These are phyloP conservation scores for Trametes versicolor DNA, from an alignment of 1,284 basidiomycete species.

Conservation along the genomic window DNA sequence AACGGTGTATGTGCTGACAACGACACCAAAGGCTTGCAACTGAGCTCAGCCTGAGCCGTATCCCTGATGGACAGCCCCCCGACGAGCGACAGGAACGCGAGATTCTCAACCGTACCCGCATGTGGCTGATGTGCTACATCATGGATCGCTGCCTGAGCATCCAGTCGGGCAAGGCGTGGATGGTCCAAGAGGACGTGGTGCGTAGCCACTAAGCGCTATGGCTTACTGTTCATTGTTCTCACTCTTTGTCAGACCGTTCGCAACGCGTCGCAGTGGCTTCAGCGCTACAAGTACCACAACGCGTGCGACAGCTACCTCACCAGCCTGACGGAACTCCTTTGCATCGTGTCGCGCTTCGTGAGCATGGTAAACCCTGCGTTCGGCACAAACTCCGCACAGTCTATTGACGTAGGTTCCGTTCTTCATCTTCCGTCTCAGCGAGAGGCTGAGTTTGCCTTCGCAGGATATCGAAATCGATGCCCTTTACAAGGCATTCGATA, in stretches of 20 bases:
- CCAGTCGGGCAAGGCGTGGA: constrained; percentile 57
- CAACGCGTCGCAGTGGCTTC: constrained; percentile 37
- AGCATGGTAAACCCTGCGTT: constrained; percentile 35
- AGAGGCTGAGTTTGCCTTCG: constrained; percentile 24
- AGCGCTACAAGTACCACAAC: constrained; percentile 41
- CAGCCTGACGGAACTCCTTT: constrained; percentile 44
- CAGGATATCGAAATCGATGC: constrained; percentile 38
- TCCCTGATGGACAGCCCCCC: constrained; percentile 44
- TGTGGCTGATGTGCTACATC: constrained; percentile 58
- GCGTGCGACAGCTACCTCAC: constrained; percentile 43
- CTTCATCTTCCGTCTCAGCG: constrained; percentile 16
- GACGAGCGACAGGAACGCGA: constrained; percentile 54
- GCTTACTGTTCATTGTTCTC: background rate
- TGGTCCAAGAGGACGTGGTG: constrained; percentile 54
- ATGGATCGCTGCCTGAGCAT: constrained; percentile 54
- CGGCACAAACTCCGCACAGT: constrained; percentile 32
- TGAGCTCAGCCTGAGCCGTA: constrained; percentile 56
- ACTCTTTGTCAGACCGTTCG: constrained; percentile 37
- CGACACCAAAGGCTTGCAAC: constrained; percentile 47
- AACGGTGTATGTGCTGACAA: background rate
- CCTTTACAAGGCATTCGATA: constrained; percentile 39
- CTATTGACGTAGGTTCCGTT: constrained; percentile 27
- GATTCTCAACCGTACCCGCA: constrained; percentile 55
- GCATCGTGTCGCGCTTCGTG: constrained; percentile 45
- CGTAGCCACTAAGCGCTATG: constrained; percentile 8